These are phyloP conservation scores for Leonotis leonurus DNA, from an alignment of 257 asterid species.

Conservation along the genomic window DNA sequence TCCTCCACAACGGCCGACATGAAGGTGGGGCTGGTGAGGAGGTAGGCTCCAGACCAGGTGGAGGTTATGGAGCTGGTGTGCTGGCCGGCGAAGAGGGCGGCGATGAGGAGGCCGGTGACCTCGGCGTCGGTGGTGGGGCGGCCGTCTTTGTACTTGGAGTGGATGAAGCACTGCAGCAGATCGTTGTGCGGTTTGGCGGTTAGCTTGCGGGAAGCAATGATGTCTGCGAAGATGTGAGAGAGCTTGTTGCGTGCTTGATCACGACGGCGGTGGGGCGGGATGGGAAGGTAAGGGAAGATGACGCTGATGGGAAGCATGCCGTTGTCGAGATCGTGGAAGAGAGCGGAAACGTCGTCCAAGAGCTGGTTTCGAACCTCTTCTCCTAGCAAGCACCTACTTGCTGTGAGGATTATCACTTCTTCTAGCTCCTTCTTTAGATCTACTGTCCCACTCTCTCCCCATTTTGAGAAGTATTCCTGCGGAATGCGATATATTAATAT, in stretches of 20 bases:
- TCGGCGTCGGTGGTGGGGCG: constrained; percentile 65
- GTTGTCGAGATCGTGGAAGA: constrained; percentile 82
- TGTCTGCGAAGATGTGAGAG: constrained; percentile 53
- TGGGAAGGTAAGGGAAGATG: constrained; percentile 80
- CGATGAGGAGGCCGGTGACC: constrained; percentile 79
- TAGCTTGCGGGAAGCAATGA: constrained; percentile 69
- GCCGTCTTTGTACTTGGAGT: constrained; percentile 89
- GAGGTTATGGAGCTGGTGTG: constrained; percentile 96
- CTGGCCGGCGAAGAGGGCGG: constrained; percentile 97
- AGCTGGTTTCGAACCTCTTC: constrained; percentile 86
- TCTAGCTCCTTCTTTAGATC: constrained; percentile 83
- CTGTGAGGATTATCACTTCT: constrained; percentile 88
- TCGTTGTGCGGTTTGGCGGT: constrained; percentile 58
- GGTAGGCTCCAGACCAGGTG: constrained; percentile 94
- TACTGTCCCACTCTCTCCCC: constrained; percentile 93
- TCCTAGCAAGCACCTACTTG: constrained; percentile 80
- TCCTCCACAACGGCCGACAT: constrained; percentile 66
- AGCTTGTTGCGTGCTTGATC: constrained; percentile 90
- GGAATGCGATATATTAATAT: too few species aligned
- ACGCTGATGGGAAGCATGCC: constrained; percentile 98
- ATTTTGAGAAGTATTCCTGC: constrained; percentile 82
- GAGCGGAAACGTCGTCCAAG: constrained; percentile 77
- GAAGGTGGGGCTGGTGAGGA: constrained; percentile 54
- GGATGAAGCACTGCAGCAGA: constrained; percentile 84
- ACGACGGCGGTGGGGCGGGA: constrained; percentile 86